A percentile compares a stretch with the other conserved stretches of the same genome.
Conservation (phyloP, 148 eudicot genomes). For the Suaeda aralocaspica region DNA sequence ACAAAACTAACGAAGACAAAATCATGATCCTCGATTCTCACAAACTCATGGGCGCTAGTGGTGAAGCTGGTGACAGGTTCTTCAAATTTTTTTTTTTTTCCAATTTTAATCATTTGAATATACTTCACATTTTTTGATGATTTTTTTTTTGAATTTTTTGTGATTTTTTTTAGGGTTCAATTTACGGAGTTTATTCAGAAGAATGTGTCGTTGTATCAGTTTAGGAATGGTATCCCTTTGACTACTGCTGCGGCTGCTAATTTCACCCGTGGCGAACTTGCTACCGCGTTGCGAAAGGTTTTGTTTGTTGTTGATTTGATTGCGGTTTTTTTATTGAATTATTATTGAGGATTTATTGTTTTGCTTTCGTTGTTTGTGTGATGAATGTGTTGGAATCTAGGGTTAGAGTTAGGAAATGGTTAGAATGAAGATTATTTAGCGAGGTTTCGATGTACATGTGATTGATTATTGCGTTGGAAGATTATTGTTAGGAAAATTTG, state of each 20-base stretch:
- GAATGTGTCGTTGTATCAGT: constrained; percentile 73
- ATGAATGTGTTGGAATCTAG: not conserved
- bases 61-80: constrained; percentile 85
- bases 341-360: not conserved
- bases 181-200: constrained; percentile 81
- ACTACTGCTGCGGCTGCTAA: constrained; percentile 82
- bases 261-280: constrained; percentile 87
- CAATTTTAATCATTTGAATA: too few species aligned
- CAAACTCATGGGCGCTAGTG: constrained; percentile 86
- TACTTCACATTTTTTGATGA: not conserved
- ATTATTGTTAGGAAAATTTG: too few species aligned
- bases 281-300: constrained; percentile 84
- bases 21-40: constrained; percentile 85
- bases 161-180: constrained; percentile 49
- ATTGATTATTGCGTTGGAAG: too few species aligned
- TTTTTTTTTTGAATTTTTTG: constrained; percentile 1
- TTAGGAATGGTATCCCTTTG: constrained; percentile 79
- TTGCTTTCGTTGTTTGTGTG: not conserved
- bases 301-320: not conserved
- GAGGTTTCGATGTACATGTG: not conserved
- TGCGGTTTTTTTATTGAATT: not conserved
- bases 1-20: constrained; percentile 82
- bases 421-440: not conserved
- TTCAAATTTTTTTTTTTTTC: not conserved
- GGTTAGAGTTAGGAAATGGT: not conserved